A percentile compares a stretch with the other conserved stretches of the same genome.
Evolutionary conservation across 306 rosid species (phyloP).

Genomic region (Cucurbita argyrosperma): DNA sequence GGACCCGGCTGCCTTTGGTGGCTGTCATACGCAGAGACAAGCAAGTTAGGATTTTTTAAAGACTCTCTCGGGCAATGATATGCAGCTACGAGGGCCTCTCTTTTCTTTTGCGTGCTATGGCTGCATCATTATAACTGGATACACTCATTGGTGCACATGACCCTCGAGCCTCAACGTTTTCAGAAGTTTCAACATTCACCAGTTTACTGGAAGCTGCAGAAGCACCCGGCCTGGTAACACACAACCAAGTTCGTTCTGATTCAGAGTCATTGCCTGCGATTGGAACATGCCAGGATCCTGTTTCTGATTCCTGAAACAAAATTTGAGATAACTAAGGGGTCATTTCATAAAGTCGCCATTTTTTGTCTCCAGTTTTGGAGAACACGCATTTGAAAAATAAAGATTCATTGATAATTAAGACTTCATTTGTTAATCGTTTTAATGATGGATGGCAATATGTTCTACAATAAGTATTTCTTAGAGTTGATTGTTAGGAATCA

Average conservation of each 20-base stretch:
- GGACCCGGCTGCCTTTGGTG: not conserved
- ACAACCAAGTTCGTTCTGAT: conserved; percentile 53
- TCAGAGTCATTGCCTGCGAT: conserved; percentile 17
- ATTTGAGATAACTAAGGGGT: not conserved
- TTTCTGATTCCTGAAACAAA: conserved; percentile 59
- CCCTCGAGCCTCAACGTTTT: conserved; percentile 5
- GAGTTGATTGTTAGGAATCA: not conserved
- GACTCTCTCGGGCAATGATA: not conserved
- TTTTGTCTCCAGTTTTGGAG: not conserved
- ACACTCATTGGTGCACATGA: conserved; percentile 8
- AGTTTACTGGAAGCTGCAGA: conserved; percentile 3
- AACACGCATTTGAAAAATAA: not conserved
- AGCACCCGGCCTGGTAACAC: conserved; percentile 40
- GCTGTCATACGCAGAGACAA: not conserved
- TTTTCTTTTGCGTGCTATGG: conserved; percentile 49
- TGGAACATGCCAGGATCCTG: conserved; percentile 89
- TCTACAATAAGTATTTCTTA: not conserved
- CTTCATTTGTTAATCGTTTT: not conserved
- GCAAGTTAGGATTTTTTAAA: not conserved
- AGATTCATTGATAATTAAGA: not conserved
- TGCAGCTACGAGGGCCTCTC: conserved; percentile 37
- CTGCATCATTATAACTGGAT: not conserved
- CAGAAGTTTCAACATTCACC: conserved; percentile 9
- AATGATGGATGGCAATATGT: not conserved
- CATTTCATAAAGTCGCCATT: not conserved